These are phyloP conservation scores for Zopfochytrium polystomum DNA, from an alignment of 371 early-diverging fungal genomes.

Conservation along the genomic window DNA sequence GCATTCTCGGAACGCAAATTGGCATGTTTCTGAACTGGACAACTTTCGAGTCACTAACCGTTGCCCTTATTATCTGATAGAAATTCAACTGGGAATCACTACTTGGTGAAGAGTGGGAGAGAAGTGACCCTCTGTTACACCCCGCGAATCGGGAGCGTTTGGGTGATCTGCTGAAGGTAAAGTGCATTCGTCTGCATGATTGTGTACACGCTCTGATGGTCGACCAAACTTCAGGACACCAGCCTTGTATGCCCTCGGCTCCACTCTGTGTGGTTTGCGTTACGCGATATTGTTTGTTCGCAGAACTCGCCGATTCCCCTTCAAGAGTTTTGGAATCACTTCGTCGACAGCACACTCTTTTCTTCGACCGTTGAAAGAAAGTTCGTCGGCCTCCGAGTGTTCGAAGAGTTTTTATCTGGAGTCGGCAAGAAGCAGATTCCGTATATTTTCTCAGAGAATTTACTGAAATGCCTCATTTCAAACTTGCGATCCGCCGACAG, in stretches of 20 bases:
- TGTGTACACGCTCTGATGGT: too few relatives aligned
- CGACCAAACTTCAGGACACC: slow-evolving; percentile 43
- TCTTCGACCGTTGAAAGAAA: slow-evolving; percentile 78
- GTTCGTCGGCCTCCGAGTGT: slow-evolving; percentile 81
- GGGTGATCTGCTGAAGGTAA: slow-evolving; percentile 56
- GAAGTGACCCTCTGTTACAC: slow-evolving; percentile 49
- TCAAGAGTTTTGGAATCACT: slow-evolving; percentile 71
- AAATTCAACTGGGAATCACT: slow-evolving; percentile 16
- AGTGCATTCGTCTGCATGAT: background rate
- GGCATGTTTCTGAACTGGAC: slow-evolving; percentile 39
- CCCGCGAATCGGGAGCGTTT: slow-evolving; percentile 56
- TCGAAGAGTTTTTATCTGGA: slow-evolving; percentile 36
- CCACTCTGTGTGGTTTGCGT: slow-evolving; percentile 66
- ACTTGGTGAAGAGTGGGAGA: slow-evolving; percentile 45
- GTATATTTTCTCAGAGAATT: slow-evolving; percentile 74
- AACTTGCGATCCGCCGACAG: slow-evolving; percentile 67
- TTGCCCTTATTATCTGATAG: background rate
- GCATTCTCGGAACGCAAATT: slow-evolving; percentile 8
- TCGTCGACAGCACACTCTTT: slow-evolving; percentile 64
- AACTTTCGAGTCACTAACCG: background rate
- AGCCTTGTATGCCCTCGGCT: slow-evolving; percentile 62
- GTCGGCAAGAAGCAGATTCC: slow-evolving; percentile 38
- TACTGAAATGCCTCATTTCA: slow-evolving; percentile 79
- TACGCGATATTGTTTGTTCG: slow-evolving; percentile 11
- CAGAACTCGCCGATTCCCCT: slow-evolving; percentile 34